Evolutionary conservation across 2,329 filamentous ascomycete species (phyloP).

Genomic region (Claviceps sp.): DNA sequence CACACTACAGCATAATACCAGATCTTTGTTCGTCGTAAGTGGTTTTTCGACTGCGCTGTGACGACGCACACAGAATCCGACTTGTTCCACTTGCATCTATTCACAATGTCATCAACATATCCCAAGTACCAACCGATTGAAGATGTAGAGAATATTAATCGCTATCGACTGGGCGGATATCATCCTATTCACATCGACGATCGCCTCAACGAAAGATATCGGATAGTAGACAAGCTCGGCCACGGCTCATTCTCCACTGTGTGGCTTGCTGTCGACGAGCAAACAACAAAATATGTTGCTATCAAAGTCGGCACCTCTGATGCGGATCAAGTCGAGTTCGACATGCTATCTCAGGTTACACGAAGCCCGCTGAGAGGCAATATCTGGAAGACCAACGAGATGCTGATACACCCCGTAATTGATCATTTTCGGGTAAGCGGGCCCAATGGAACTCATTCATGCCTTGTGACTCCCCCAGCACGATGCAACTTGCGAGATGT

Average conservation of each 20-base stretch:
- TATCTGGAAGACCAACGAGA: not conserved
- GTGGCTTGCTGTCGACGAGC: not conserved
- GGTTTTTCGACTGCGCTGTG: no score
- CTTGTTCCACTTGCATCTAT: no score
- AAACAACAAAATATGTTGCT: not conserved
- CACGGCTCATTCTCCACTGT: not conserved
- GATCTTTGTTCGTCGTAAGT: no score
- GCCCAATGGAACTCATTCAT: not conserved
- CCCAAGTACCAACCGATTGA: not conserved
- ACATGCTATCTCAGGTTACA: not conserved
- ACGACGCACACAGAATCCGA: no score
- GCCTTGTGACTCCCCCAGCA: not conserved
- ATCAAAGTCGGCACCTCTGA: not conserved
- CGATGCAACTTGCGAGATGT: not conserved
- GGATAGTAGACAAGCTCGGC: not conserved
- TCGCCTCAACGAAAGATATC: not conserved
- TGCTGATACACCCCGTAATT: not conserved
- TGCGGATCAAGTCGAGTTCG: not conserved
- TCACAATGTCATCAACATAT: no score
- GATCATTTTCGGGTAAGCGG: not conserved
- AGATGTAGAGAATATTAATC: not conserved
- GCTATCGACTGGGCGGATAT: not conserved
- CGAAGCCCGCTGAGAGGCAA: not conserved
- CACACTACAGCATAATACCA: no score
- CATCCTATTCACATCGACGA: not conserved